A percentile compares a stretch with the other conserved stretches of the same genome.
Evolutionary conservation across 202 grass and related monocot genomes (phyloP).

Genomic region (Zoysia matrella): DNA sequence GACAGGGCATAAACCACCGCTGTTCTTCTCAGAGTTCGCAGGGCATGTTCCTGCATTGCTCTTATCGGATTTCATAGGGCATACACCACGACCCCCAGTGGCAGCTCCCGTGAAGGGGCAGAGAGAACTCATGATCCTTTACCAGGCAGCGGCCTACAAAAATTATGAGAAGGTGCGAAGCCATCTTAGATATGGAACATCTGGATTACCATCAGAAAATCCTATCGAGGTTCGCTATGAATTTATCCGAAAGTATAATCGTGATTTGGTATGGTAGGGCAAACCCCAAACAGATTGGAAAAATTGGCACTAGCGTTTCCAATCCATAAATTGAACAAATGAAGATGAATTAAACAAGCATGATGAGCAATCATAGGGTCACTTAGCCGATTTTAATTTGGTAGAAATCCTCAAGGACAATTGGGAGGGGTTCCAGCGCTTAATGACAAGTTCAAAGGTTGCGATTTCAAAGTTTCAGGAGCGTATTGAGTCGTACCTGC

Average conservation of each 20-base stretch:
- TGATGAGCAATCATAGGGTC: neutral
- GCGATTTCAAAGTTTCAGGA: neutral
- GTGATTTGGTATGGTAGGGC: neutral
- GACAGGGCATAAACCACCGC: conserved; percentile 56
- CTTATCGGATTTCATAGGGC: no score
- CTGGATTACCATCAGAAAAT: neutral
- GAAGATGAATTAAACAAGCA: neutral
- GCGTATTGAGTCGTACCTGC: neutral
- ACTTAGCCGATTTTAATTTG: neutral
- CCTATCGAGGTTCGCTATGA: neutral
- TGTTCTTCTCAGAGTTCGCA: neutral
- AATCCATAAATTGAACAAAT: neutral
- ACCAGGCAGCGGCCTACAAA: neutral
- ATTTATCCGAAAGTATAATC: neutral
- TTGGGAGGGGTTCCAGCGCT: neutral
- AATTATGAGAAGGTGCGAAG: neutral
- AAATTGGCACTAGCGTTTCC: neutral
- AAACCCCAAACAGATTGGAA: neutral
- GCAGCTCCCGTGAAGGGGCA: conserved; percentile 67
- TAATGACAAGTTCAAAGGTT: neutral
- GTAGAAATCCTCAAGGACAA: neutral
- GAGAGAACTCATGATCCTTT: conserved; percentile 65
- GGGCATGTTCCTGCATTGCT: no score
- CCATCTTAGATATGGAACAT: neutral
- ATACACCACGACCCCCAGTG: no score